Base-by-base conservation (phyloP, 169 alveolate genomes). In the Cryptosporidium tyzzeri region DNA sequence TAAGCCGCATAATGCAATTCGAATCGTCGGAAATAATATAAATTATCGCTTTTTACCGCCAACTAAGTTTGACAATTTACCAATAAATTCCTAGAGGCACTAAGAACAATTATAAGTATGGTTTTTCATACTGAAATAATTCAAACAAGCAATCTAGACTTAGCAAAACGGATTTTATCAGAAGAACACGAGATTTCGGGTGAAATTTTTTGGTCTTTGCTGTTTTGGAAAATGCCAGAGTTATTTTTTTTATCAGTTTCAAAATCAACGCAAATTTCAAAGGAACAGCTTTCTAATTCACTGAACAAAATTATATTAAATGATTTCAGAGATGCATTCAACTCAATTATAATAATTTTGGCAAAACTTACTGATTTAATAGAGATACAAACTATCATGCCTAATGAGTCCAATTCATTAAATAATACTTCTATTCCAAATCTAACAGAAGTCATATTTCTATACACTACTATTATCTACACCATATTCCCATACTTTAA, bases 201-300 rank as follows among this genome's bases (percentile, higher is more conserved):
- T 0, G 75, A 80, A 3, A n/a, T 53, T 21, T 80, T 48, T 48
- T 80, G 89, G 89, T 80, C 89, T 10, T 39, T 80, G 10, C 62
- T 80, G 3, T 80, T 80, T 70, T 80, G 80, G 74, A 80, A 41
- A 26, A 61, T 31, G 37, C 61, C 41, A 12, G 89, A 80, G 3
- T 62, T 80, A 37, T 65, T 80, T 23, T 59, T 65, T 62, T 31
- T 67, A 29, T 80, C 62, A 12, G 37, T 80, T 48, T n/a, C 3
- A 16, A 80, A 65, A 31, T 61, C 89, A 18, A 62, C 48, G 8
- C 18, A 62, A 33, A 45, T 80, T n/a, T 67, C 89, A 44, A 80
- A 18, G 51, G 75, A 37, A 65, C 29, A 35, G 37, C 50, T 80
- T 18, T 44, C 75, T 39, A 65, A n/a, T 59, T 80, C 89, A 23